A percentile compares a stretch with the other conserved stretches of the same genome.
Conservation (phyloP, 2,329 filamentous ascomycete genomes). For the Fusarium coffeatum region DNA sequence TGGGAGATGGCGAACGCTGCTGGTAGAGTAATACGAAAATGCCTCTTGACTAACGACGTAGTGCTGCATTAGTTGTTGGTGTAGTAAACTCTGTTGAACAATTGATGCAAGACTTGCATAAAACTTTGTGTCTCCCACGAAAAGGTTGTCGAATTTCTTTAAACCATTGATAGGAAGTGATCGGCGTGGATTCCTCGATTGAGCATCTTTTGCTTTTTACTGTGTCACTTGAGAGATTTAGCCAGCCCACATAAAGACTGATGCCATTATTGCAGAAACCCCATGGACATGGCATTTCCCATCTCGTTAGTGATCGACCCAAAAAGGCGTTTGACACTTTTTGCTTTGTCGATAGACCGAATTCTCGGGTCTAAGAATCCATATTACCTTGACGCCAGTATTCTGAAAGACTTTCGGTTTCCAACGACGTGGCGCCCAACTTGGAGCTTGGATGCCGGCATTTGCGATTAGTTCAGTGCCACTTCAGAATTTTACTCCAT, state of each 20-base stretch:
- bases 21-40: slow-evolving; percentile 1
- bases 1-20: slow-evolving; percentile 9
- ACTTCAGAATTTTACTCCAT: neutral
- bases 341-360: slow-evolving; percentile 5
- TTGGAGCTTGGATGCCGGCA: neutral
- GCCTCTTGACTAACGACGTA: neutral
- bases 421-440: slow-evolving; percentile 23
- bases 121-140: neutral
- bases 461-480: neutral
- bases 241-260: slow-evolving; percentile 5
- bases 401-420: neutral
- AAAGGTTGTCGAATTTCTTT: neutral
- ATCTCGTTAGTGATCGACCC: slow-evolving; percentile 16
- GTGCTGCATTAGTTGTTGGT: slow-evolving; percentile 1
- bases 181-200: neutral
- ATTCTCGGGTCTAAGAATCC: neutral
- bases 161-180: slow-evolving; percentile 3
- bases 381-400: slow-evolving; percentile 10
- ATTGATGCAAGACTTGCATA: neutral
- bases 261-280: slow-evolving; percentile 1
- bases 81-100: slow-evolving; percentile 6
- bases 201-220: slow-evolving; percentile 5
- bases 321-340: slow-evolving; percentile 19
- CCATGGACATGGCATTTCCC: slow-evolving; percentile 2
- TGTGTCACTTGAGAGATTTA: slow-evolving; percentile 21